phyloP scores from a whole-genome alignment of 768 basidiomycete species.

The Kwoniella sp. region DNA sequence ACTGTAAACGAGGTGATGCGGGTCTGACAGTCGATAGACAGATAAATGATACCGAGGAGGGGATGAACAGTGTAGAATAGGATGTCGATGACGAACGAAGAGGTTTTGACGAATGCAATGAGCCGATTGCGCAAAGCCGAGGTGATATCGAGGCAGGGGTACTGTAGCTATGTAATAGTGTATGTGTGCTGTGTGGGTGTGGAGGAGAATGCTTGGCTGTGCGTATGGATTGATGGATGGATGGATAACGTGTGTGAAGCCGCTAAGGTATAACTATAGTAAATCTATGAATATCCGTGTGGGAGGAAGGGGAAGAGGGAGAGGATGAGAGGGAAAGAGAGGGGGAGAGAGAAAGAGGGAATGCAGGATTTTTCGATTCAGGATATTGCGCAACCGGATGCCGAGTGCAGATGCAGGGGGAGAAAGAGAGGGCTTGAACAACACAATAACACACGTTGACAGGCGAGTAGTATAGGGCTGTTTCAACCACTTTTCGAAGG shows the following conservation, averaged over 20 bases:
- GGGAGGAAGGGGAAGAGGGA: no score
- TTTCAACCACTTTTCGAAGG: no score
- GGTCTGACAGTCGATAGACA: no score
- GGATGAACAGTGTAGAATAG: no score
- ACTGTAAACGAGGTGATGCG: not conserved
- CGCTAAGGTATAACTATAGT: not conserved
- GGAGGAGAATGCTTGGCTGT: no score
- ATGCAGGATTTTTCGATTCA: not conserved
- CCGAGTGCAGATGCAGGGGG: not conserved
- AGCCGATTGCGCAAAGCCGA: not conserved
- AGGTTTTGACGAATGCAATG: not conserved
- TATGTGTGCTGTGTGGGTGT: not conserved
- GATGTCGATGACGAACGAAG: not conserved
- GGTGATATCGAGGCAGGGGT: not conserved
- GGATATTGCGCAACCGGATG: not conserved
- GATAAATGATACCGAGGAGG: not conserved
- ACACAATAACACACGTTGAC: no score
- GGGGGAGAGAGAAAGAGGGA: not conserved
- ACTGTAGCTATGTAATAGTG: no score
- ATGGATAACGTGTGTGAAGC: not conserved
- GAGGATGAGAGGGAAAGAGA: not conserved
- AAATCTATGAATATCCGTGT: no score
- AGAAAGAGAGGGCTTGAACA: not conserved
- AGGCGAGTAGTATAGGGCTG: no score
- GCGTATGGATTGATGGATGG: no score